phyloP scores from a whole-genome alignment of 129 eudicot genomes.

The Pittosporum tobira region DNA sequence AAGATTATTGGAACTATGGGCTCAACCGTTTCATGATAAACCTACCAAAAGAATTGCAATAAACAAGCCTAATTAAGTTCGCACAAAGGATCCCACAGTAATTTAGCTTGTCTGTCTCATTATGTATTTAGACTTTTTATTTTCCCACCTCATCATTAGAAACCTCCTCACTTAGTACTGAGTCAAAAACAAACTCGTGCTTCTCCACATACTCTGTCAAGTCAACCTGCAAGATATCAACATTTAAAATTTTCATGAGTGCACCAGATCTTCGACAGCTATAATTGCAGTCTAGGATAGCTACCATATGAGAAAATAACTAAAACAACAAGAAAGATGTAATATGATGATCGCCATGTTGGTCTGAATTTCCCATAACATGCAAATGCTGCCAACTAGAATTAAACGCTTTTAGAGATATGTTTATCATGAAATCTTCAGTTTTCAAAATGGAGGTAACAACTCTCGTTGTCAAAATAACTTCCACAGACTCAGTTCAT shows the following conservation, averaged over 20 bases:
- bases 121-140: neutral
- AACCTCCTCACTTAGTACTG: conserved; percentile 92
- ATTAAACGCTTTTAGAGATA: neutral
- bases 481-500: too few species aligned
- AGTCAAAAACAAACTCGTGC: conserved; percentile 98
- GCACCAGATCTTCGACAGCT: neutral
- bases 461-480: too few species aligned
- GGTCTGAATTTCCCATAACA: neutral
- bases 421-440: neutral
- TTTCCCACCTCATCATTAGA: conserved; percentile 87
- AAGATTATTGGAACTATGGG: conserved; percentile 97
- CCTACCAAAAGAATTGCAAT: conserved; percentile 29
- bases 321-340: too few species aligned
- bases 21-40: conserved; percentile 91
- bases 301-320: neutral
- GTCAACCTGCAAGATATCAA: conserved; percentile 66
- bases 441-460: too few species aligned
- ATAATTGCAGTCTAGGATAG: conserved; percentile 1
- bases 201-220: conserved; percentile 89
- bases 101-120: neutral
- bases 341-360: too few species aligned
- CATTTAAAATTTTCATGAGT: conserved; percentile 2
- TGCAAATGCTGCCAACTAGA: neutral
- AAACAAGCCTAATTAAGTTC: conserved; percentile 2
- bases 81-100: neutral